phyloP scores from a whole-genome alignment of 495 filamentous ascomycete genomes.

The Trichoderma parareesei region DNA sequence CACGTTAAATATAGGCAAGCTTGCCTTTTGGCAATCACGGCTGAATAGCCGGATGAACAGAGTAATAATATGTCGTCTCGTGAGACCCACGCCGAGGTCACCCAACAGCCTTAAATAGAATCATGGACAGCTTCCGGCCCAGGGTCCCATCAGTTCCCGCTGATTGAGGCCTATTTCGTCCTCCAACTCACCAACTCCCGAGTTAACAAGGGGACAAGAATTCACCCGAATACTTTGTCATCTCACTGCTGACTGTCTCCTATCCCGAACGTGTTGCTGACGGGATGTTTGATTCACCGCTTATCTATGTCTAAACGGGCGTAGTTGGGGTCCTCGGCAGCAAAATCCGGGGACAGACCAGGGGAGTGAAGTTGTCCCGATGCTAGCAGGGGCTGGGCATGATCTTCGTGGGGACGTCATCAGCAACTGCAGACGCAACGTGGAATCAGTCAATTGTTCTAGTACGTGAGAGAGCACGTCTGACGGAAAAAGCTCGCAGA shows the following conservation, averaged over 20 bases:
- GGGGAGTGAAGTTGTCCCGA: not conserved
- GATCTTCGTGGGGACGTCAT: not conserved
- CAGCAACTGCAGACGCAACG: too few relatives aligned
- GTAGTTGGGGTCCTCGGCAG: not conserved
- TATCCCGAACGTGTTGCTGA: not conserved
- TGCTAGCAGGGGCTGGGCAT: not conserved
- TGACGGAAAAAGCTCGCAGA: not conserved
- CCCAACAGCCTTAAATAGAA: too few relatives aligned
- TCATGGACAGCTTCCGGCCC: too few relatives aligned
- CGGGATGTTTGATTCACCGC: not conserved
- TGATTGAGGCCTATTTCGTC: too few relatives aligned
- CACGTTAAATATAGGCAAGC: too few relatives aligned
- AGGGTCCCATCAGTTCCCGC: too few relatives aligned
- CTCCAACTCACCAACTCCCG: not conserved
- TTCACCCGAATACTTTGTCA: not conserved
- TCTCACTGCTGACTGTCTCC: not conserved
- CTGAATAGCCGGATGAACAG: too few relatives aligned
- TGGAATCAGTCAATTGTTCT: not conserved
- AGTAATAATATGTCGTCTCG: too few relatives aligned
- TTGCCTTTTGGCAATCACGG: too few relatives aligned
- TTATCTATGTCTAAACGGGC: not conserved
- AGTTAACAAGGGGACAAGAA: not conserved
- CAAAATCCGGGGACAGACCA: not conserved
- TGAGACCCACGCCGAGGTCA: too few relatives aligned
- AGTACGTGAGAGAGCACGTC: not conserved